Base-by-base conservation (phyloP, 805 yeast genomes). In the Debaryomyces castellii region DNA sequence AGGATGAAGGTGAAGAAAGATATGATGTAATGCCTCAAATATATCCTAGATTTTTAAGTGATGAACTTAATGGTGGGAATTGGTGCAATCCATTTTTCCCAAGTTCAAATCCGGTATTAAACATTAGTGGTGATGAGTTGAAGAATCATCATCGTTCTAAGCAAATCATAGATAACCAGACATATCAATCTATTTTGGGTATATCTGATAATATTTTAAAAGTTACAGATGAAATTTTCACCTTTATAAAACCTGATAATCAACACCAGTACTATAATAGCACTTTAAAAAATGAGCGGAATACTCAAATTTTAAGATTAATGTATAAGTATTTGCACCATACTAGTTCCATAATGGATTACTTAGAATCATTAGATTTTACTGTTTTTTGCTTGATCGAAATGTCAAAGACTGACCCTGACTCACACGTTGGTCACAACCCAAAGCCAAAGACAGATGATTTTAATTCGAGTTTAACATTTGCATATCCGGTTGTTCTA, bases 51-150 rank as follows among this genome's bases (percentile, higher is more conserved):
- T 83, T 86, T 54, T 64, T 87, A 16, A 72, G 76, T 35, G 81
- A 82, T 23, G 80, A 78, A 44, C 86, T 82, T 59, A 82, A 82
- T 53, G 92, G 90, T 14, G 92, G 91, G n/a, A 82, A 83, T 49
- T 86, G 90, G 85, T 77, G 80, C 40, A 85, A 85, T 54, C 88
- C 87, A 21, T 83, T 84, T 52, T 78, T 80, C 51, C 60, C 72
- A 37, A 56, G 71, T 39, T 52, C 55, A 28, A 71, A 67, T 40
- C 57, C 63, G 6, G 67, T 66, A 18, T 61, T 70, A 30, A 73
- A 70, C 52, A 66, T 64, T 23, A 68, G 75, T 52, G 77, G 76
- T 2, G 74, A 71, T 49, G 74, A 71, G 23, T 58, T 70, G 45
- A 73, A 72, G 42, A 71, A 64, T 49, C 60, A 63, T 35, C 63